Conservation (phyloP, 495 filamentous ascomycete genomes). For the Pyrenula aspistea region DNA sequence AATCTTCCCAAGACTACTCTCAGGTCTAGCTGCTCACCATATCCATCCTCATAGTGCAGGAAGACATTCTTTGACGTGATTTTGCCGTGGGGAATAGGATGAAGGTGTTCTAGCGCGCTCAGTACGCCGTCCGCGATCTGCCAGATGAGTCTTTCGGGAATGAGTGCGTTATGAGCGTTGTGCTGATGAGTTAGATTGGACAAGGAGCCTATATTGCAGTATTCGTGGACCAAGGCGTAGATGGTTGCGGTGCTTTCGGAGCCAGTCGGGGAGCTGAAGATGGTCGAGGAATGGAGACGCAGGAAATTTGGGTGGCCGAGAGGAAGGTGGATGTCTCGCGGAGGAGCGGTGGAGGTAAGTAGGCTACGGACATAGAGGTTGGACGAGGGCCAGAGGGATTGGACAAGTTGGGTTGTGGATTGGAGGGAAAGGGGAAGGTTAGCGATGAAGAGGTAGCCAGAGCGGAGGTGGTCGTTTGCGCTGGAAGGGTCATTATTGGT, state of each 20-base stretch:
- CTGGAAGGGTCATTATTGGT: no score
- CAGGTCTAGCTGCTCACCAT: no score
- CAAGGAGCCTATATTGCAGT: background rate
- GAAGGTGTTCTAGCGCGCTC: background rate
- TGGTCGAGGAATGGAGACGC: background rate
- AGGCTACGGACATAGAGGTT: background rate
- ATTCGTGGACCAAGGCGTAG: background rate
- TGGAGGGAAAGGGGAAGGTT: conserved; percentile 1
- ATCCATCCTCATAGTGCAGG: background rate
- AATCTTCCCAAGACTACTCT: no score
- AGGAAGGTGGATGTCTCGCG: background rate
- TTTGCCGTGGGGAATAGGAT: background rate
- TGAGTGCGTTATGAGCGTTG: background rate
- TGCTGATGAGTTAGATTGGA: background rate
- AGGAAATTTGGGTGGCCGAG: background rate
- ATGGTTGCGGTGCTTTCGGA: no score
- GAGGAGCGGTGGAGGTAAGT: background rate
- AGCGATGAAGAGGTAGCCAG: background rate
- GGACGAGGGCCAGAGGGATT: background rate
- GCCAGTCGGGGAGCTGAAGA: no score
- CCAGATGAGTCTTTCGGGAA: background rate
- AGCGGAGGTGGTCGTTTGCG: no score
- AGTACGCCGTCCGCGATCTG: background rate
- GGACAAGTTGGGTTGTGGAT: conserved; percentile 3
- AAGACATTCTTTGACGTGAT: background rate